Percentiles rank a stretch among this genome's conserved stretches.
Evolutionary conservation across 2,329 filamentous ascomycete species (phyloP).

Genomic region (Ophiostoma sp.): DNA sequence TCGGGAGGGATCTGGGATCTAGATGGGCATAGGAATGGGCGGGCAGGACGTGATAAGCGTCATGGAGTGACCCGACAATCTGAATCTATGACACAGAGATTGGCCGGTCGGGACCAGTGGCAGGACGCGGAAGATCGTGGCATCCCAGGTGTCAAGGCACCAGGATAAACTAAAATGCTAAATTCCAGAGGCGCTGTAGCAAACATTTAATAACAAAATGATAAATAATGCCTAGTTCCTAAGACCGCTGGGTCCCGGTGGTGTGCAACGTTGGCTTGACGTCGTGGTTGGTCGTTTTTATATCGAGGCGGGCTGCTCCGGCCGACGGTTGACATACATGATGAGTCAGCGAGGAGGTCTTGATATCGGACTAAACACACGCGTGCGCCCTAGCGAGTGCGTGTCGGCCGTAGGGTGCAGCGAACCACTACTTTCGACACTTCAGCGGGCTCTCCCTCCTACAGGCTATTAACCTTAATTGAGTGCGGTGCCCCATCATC

Average conservation of each 20-base stretch:
- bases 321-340: conserved; percentile 10
- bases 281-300: conserved; percentile 7
- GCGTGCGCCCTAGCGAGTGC: background rate
- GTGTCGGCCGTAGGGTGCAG: background rate
- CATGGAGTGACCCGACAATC: background rate
- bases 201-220: background rate
- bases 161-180: background rate
- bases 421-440: background rate
- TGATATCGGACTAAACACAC: no score
- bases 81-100: conserved; percentile 14
- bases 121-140: background rate
- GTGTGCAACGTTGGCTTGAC: conserved; percentile 4
- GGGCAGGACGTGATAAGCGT: conserved; percentile 1
- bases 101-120: background rate
- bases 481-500: background rate
- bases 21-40: background rate
- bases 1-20: background rate
- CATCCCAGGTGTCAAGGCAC: background rate
- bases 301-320: conserved; percentile 23
- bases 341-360: background rate
- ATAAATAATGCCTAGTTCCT: no score
- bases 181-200: background rate
- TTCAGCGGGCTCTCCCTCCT: background rate
- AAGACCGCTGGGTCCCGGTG: conserved; percentile 15
- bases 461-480: conserved; percentile 1